These are phyloP conservation scores for Galeopsis tetrahit DNA, from an alignment of 257 asterid genomes.

Conservation along the genomic window DNA sequence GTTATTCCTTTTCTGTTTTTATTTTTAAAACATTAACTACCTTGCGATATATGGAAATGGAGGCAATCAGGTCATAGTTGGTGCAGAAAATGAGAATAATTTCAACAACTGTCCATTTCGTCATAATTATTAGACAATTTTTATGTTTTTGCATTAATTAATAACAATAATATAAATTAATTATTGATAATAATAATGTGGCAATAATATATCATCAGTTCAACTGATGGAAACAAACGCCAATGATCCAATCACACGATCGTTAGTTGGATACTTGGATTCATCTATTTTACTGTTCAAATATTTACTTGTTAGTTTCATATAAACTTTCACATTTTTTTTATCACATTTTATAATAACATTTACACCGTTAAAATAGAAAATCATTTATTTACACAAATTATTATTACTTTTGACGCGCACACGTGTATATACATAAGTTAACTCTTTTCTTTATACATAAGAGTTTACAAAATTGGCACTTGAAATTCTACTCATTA, in stretches of 20 bases:
- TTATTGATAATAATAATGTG: slow-evolving; percentile 8
- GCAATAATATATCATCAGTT: not conserved
- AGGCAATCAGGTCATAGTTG: slow-evolving; percentile 9
- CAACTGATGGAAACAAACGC: slow-evolving; percentile 6
- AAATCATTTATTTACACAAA: too few relatives aligned
- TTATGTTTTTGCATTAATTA: not conserved
- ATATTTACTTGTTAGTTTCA: too few relatives aligned
- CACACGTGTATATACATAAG: too few relatives aligned
- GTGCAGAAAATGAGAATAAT: not conserved
- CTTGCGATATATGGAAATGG: slow-evolving; percentile 6
- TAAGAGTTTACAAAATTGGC: too few relatives aligned
- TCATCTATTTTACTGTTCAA: too few relatives aligned
- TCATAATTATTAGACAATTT: slow-evolving; percentile 16
- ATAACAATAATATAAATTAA: not conserved
- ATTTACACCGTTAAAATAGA: too few relatives aligned
- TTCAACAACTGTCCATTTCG: not conserved
- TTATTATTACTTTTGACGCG: too few relatives aligned
- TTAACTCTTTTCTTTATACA: too few relatives aligned
- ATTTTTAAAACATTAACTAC: not conserved
- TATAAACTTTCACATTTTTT: too few relatives aligned
- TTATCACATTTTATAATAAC: too few relatives aligned
- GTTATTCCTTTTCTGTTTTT: not conserved
- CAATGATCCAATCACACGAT: not conserved
- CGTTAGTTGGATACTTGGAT: too few relatives aligned
- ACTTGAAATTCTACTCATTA: too few relatives aligned